These are phyloP conservation scores for Penicillium verrucosum DNA, from an alignment of 2,329 filamentous ascomycete genomes.

Conservation along the genomic window DNA sequence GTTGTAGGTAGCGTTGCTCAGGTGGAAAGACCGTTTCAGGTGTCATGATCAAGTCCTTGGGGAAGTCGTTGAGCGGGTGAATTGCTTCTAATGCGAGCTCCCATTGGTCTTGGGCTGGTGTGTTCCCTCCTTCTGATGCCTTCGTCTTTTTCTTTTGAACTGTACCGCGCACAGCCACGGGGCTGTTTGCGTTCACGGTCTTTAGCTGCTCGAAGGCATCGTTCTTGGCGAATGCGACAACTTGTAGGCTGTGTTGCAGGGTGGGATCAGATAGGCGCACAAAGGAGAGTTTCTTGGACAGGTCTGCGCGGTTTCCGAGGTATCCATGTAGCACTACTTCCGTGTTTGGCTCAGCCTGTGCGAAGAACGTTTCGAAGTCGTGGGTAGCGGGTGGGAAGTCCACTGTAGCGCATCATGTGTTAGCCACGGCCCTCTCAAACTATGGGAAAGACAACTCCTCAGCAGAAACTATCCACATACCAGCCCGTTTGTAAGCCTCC, in stretches of 20 bases:
- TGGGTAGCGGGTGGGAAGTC: constrained; percentile 46
- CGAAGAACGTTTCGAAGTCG: constrained; percentile 38
- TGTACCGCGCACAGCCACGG: constrained; percentile 53
- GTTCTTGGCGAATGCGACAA: constrained; percentile 46
- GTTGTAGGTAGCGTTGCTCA: constrained; percentile 75
- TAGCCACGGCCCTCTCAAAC: neutral
- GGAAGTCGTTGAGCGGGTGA: constrained; percentile 68
- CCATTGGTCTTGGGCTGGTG: constrained; percentile 38
- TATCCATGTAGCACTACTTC: constrained; percentile 66
- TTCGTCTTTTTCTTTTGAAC: constrained; percentile 43
- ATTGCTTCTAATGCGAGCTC: constrained; percentile 64
- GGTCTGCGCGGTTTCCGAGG: constrained; percentile 63
- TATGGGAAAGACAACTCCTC: no score
- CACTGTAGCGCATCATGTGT: constrained; percentile 35
- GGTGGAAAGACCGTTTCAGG: constrained; percentile 70
- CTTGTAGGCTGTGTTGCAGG: constrained; percentile 47
- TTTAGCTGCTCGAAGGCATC: constrained; percentile 43
- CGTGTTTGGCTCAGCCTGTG: constrained; percentile 31
- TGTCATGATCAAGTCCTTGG: constrained; percentile 72
- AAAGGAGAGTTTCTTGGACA: constrained; percentile 69
- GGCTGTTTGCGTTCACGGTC: constrained; percentile 49
- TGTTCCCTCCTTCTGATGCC: constrained; percentile 23
- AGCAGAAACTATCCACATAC: constrained; percentile 28
- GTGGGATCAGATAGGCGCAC: constrained; percentile 54
- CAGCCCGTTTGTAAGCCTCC: constrained; percentile 46